These are phyloP conservation scores for Diophrys appendiculata DNA, from an alignment of 73 alveolate species.

Conservation along the genomic window DNA sequence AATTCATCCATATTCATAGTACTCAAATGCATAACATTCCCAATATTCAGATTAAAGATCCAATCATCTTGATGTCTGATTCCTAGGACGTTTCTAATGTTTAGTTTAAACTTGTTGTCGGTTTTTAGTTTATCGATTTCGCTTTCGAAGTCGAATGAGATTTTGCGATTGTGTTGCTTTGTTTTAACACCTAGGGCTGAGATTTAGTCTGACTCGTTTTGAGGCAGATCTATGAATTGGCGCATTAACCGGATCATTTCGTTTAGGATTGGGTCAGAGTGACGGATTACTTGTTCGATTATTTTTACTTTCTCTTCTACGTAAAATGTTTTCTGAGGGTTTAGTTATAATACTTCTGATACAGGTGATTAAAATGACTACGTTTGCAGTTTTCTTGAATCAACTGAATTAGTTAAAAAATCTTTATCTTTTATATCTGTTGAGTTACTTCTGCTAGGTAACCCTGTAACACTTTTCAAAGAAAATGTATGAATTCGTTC, in stretches of 20 bases:
- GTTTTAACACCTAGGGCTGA: not conserved
- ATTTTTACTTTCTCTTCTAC: conserved; percentile 53
- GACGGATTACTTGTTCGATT: conserved; percentile 22
- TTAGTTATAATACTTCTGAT: conserved; percentile 2
- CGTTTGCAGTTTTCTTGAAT: not conserved
- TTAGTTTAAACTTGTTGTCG: conserved; percentile 24
- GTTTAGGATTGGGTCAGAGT: not conserved
- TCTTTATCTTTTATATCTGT: not conserved
- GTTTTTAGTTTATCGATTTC: conserved; percentile 14
- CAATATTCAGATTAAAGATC: conserved; percentile 57
- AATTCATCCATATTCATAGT: conserved; percentile 57
- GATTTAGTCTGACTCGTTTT: not conserved
- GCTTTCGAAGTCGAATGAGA: conserved; percentile 4
- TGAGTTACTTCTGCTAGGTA: not conserved
- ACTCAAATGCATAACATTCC: conserved; percentile 61
- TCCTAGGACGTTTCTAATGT: conserved; percentile 47
- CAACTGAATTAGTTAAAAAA: not conserved
- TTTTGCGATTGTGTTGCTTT: conserved; percentile 4
- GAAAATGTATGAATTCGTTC: conserved; percentile 59
- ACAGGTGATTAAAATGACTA: not conserved
- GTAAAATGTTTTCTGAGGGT: conserved; percentile 27
- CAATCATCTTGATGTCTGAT: conserved; percentile 57
- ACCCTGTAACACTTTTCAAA: conserved; percentile 7
- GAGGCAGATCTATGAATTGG: not conserved
- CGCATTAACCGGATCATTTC: not conserved